Base-by-base conservation (phyloP, 1,284 basidiomycete genomes). In the Thecaphora frezii region DNA sequence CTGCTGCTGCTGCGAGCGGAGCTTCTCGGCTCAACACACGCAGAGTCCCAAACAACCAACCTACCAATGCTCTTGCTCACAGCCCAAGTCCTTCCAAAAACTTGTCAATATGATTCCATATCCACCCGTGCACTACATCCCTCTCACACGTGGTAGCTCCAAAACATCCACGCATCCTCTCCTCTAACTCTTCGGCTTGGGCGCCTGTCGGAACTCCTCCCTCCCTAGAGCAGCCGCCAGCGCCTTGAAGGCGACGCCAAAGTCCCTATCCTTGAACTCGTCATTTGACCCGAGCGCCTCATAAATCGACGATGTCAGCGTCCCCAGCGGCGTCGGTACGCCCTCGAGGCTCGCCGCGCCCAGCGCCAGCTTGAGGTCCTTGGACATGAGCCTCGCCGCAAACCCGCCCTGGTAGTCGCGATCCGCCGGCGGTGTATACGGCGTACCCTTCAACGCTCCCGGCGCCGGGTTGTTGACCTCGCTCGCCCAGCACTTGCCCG, bases 401-500 rank as follows among this genome's bases (percentile, higher is more conserved):
- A 66, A 70, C 21, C 80, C 80, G 25, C 80, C 90, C 60, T 90
- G 87, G 66, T 89, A 94, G 46, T 87, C 85, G 22, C 88, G 83
- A 77, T 91, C 89, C 66, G 89, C 90, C 0, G 91, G 91, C 8
- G 90, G 88, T 7, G 85, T 84, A 74, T 87, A 86, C 49, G 84
- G 86, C 10, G 73, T 73, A 4, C 73, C 75, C 23, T 46, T 66
- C 42, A 91, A 79, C 13, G 90, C 87, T 16, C 83, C 84, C 10
- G 87, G 89, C 28, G 90, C 90, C 3, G 92, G 91, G 73, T 93
- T 93, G 81, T 94, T 94, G 47, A 88, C 85, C 19, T 88, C 87
- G 43, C 86, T 86, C 9, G 90, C 83, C 90, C 91, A 93, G 77
- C 90, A 92, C 40, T 73, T 70, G 14, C 81, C 81, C 8, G 71